Conservation (phyloP, 1,284 basidiomycete genomes). For the Cutaneotrichosporon dermatis region DNA sequence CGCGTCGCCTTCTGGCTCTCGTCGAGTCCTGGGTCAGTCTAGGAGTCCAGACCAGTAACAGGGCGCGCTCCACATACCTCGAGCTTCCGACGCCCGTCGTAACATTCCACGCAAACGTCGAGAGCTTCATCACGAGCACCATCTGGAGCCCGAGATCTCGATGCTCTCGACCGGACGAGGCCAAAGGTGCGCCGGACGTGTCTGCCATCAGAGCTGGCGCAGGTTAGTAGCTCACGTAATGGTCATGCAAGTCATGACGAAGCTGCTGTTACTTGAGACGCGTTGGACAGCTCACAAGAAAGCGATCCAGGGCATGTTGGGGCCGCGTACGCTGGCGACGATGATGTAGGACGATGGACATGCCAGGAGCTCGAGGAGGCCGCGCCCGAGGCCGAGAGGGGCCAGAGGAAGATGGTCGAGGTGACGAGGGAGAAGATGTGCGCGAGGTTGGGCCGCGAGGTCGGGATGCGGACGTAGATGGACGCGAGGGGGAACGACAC, state of each 20-base stretch:
- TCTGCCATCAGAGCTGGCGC: constrained; percentile 39
- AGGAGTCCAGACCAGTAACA: background rate
- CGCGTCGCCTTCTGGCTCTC: constrained; percentile 75
- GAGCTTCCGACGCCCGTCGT: constrained; percentile 61
- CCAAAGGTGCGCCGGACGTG: constrained; percentile 46
- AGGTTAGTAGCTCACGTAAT: constrained; percentile 61
- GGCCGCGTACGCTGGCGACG: constrained; percentile 52
- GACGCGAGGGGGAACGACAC: constrained; percentile 80
- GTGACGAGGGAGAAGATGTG: constrained; percentile 76
- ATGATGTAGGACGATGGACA: constrained; percentile 61
- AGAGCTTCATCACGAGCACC: constrained; percentile 91
- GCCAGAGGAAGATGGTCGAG: constrained; percentile 72
- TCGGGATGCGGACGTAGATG: constrained; percentile 73
- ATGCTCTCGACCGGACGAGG: constrained; percentile 63
- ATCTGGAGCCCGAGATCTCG: constrained; percentile 88
- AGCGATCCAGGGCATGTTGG: constrained; percentile 82
- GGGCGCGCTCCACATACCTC: constrained; percentile 26
- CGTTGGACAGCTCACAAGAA: constrained; percentile 61
- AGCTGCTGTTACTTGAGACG: constrained; percentile 25
- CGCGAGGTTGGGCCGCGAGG: constrained; percentile 53
- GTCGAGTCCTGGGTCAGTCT: constrained; percentile 65
- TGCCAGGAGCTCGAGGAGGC: constrained; percentile 70
- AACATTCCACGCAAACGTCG: constrained; percentile 97
- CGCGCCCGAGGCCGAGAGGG: constrained; percentile 69
- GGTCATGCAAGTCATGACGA: constrained; percentile 79